Percentiles rank a stretch among this genome's conserved stretches.
Evolutionary conservation across 306 rosid genomes (phyloP).

Genomic region (Astragalus glycyphyllos): DNA sequence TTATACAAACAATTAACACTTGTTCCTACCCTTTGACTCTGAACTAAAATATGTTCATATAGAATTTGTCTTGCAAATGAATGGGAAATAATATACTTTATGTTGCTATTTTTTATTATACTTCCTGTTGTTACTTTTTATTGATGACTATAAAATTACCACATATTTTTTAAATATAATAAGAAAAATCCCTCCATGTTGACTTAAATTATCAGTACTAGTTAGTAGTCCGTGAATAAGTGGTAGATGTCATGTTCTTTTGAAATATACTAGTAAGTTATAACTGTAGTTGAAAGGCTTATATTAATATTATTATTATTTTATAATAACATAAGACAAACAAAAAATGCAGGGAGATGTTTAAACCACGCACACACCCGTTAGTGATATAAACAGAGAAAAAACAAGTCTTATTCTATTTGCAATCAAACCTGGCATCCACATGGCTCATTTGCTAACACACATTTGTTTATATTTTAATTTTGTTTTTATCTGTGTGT

Average conservation of each 20-base stretch:
- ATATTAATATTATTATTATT: background rate
- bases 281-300: background rate
- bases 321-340: slow-evolving; percentile 15
- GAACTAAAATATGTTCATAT: background rate
- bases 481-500: background rate
- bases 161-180: too few relatives aligned
- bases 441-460: background rate
- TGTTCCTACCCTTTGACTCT: background rate
- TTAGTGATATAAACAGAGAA: background rate
- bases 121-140: too few relatives aligned
- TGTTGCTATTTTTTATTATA: too few relatives aligned
- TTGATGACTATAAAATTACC: too few relatives aligned
- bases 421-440: slow-evolving; percentile 24
- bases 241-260: too few relatives aligned
- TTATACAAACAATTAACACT: background rate
- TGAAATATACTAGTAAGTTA: too few relatives aligned
- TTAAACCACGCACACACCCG: background rate
- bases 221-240: too few relatives aligned
- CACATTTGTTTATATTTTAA: background rate
- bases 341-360: slow-evolving; percentile 30
- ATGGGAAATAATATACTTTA: background rate
- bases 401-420: slow-evolving; percentile 14
- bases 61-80: background rate
- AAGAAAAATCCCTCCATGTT: too few relatives aligned
- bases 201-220: too few relatives aligned